phyloP scores from a whole-genome alignment of 257 asterid genomes.

The Gentiana straminea region DNA sequence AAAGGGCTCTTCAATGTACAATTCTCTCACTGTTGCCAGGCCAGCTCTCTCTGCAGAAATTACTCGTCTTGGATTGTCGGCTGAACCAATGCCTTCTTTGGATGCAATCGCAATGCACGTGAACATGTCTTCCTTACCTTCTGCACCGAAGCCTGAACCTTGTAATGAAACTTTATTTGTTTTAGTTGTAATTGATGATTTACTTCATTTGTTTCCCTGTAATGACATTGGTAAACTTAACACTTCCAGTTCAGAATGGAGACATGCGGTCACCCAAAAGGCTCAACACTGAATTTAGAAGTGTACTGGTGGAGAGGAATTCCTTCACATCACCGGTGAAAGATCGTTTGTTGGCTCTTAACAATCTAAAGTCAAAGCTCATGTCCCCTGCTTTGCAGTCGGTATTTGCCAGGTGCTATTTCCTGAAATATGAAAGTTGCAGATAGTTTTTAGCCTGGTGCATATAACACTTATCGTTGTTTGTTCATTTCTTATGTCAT shows the following conservation, averaged over 20 bases:
- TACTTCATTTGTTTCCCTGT: slow-evolving; percentile 1
- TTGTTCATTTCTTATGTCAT: slow-evolving; percentile 5
- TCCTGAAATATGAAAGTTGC: slow-evolving; percentile 6
- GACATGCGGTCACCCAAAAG: slow-evolving; percentile 90
- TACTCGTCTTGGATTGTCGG: slow-evolving; percentile 72
- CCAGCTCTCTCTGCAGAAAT: slow-evolving; percentile 82
- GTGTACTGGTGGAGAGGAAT: slow-evolving; percentile 83
- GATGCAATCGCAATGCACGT: slow-evolving; percentile 87
- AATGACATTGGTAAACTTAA: slow-evolving; percentile 12
- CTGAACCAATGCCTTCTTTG: slow-evolving; percentile 97
- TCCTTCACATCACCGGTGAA: slow-evolving; percentile 94
- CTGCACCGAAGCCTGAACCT: slow-evolving; percentile 50
- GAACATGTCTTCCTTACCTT: slow-evolving; percentile 39
- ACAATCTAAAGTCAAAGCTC: slow-evolving; percentile 66
- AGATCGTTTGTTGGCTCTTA: slow-evolving; percentile 73
- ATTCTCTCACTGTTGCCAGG: slow-evolving; percentile 77
- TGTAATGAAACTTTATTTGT: slow-evolving; percentile 25
- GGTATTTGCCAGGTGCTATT: slow-evolving; percentile 77
- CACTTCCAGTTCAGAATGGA: slow-evolving; percentile 60
- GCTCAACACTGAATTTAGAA: slow-evolving; percentile 63
- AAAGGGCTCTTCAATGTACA: slow-evolving; percentile 97
- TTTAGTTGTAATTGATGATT: too few relatives aligned
- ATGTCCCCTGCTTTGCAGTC: slow-evolving; percentile 83
- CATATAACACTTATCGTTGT: not conserved
- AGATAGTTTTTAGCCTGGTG: slow-evolving; percentile 6